Base-by-base conservation (phyloP, 2,329 filamentous ascomycete species). In the Penicillium brasilianum region DNA sequence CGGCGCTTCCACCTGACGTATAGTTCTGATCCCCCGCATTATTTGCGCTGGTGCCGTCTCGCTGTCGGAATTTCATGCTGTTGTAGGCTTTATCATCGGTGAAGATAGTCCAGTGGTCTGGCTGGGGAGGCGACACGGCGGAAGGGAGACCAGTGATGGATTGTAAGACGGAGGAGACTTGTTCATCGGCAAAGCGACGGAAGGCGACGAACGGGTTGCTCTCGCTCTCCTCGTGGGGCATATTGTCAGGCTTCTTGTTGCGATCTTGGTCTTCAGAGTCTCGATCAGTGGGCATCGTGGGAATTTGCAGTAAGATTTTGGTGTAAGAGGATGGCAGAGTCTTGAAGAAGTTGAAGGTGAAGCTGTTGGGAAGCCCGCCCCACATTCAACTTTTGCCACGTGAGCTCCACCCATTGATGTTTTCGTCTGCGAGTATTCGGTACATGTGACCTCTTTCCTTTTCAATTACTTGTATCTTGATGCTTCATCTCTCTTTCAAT, bases 161-260 rank as follows among this genome's bases (percentile, higher is more conserved):
- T 63, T 83, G 82, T 58, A 87, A 73, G 55, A 88, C 73, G 16
- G 81, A 82, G 9, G 80, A 82, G 66, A 87, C 80, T 59, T 85
- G 83, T 50, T 83, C 81, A 67, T 88, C 86, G 58, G 85, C 84
- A 71, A 85, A 87, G 63, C 83, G 84, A 66, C 86, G 86, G 75
- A 88, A 87, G 32, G 82, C 78, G 58, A 86, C 81, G 73, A 88
- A 87, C 0, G 85, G 84, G 61, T 87, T 87, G 32, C 44, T 66
- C 61, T 79, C 74, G 60, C 78, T 72, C 55, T 79, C 72, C 67
- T 63, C 52, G 6, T 58, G 64, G 58, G 60, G 60, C 58, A 50
- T 68, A 54, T 59, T 54, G 61, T 59, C 51, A 56, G 59, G 37
- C 28, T 59, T 59, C 52, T 65, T 54, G 14, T 66, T 55, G 39